Conservation (phyloP, 2,329 filamentous ascomycete genomes). For the Thielaviopsis punctulata region DNA sequence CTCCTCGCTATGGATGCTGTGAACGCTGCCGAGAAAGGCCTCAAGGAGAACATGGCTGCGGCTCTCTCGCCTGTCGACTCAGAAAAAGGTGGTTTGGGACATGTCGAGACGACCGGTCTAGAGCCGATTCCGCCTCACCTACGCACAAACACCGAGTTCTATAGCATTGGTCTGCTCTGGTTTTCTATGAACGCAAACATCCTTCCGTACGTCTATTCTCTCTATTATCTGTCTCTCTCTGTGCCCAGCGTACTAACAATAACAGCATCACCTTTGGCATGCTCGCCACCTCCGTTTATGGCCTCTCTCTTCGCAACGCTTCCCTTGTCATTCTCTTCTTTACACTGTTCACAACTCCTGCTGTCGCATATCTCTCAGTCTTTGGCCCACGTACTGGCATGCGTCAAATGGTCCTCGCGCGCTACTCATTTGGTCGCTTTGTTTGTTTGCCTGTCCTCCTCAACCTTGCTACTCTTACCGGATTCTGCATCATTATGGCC, state of each 20-base stretch:
- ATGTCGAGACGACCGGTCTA: not conserved
- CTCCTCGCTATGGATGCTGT: not conserved
- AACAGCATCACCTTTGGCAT: constrained; percentile 44
- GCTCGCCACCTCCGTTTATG: constrained; percentile 36
- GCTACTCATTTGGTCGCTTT: constrained; percentile 43
- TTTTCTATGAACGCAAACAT: constrained; percentile 32
- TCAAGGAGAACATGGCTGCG: not conserved
- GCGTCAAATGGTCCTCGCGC: constrained; percentile 47
- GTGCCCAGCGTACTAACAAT: not conserved
- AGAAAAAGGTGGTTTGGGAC: not conserved
- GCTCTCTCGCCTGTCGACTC: not conserved
- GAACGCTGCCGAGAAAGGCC: not conserved
- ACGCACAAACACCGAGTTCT: constrained; percentile 23
- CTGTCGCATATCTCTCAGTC: constrained; percentile 39
- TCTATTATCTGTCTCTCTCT: constrained; percentile 5
- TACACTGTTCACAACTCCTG: constrained; percentile 33
- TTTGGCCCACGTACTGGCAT: constrained; percentile 45
- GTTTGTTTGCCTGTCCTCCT: constrained; percentile 42
- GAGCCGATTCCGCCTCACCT: constrained; percentile 26
- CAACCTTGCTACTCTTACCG: constrained; percentile 44
- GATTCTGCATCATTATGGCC: constrained; percentile 45
- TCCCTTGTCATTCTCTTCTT: constrained; percentile 47
- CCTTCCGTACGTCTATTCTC: constrained; percentile 20
- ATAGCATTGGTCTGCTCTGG: constrained; percentile 32
- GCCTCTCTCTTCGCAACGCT: constrained; percentile 37